Evolutionary conservation across 495 filamentous ascomycete species (phyloP), one percentile per base, ranked within the genome.

Genomic region (Collariella sp.): DNA sequence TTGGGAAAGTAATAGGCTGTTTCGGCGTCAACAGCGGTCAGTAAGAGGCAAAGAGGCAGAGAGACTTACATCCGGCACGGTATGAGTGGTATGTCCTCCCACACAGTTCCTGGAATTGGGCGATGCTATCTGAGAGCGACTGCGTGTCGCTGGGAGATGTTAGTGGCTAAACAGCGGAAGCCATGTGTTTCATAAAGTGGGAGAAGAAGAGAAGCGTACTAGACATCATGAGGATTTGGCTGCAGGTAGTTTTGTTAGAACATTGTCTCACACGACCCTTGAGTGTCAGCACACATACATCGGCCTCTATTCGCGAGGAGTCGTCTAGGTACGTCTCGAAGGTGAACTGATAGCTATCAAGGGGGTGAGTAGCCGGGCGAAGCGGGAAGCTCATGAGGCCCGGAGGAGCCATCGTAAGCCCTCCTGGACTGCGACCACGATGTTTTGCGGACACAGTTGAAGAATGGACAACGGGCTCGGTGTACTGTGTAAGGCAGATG

Each of bases 11-110:
- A 69, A 50, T 84, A 85, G 48, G 79, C 78, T 68, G 11, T 6
- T n/a, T 61, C 63, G 24, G 12, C n/a, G 58, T 74, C 22, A 52
- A 34, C 22, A 26, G 34, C 13, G 5, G 38, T 11, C 16, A 10
- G 1, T 18, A 31, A 1, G 46, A 23, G n/a, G 6, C 5, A 41
- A 23, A 1, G 26, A 16, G 41, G 38, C 15, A 36, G 49, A 12
- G 12, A 47, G 46, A 59, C 60, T 54, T 58, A 73, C 72, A 67
- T 2, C 72, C 71, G 9, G 69, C 70, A 18, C 74, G 71, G 61
- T 80, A 83, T 42, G 79, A 72, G 60, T 83, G 79, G 54, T 83
- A 83, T 31, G 81, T 80, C 38, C 81, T 75, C 54, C 81, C 81
- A 56, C 83, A 83, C 60, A 83, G 76, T 55, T 79, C 77, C 58